Conservation (phyloP, 139 green algal genomes). For the Deuterostichococcus epilithicus region DNA sequence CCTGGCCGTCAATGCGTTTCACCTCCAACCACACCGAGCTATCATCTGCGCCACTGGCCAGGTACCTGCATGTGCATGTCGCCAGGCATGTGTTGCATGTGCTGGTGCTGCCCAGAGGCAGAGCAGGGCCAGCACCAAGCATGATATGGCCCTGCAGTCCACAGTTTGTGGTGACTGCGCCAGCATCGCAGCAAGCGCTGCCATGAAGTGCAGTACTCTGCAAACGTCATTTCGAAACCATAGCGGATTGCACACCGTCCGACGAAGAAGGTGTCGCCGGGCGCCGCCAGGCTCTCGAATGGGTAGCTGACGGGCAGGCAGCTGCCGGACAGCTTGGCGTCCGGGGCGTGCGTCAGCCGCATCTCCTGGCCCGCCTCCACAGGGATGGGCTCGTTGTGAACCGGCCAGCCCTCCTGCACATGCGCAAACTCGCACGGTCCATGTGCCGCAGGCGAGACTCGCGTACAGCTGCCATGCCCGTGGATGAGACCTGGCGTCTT, state of each 20-base stretch:
- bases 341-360: slow-evolving; percentile 52
- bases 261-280: slow-evolving; percentile 68
- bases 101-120: no score
- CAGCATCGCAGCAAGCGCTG: background rate
- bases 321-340: slow-evolving; percentile 14
- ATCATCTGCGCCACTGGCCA: slow-evolving; percentile 57
- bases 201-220: no score
- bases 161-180: background rate
- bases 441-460: no score
- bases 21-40: slow-evolving; percentile 76
- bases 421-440: no score
- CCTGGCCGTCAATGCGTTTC: slow-evolving; percentile 23
- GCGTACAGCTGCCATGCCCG: no score
- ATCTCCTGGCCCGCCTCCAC: slow-evolving; percentile 56
- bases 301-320: slow-evolving; percentile 58
- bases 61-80: no score
- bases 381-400: slow-evolving; percentile 49
- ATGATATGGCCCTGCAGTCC: background rate
- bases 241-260: no score
- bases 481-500: no score
- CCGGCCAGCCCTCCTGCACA: slow-evolving; percentile 59
- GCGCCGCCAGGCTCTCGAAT: slow-evolving; percentile 30
- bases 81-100: no score
- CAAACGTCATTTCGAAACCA: no score
- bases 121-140: no score